These are phyloP conservation scores for Pythium rhizo-oryzae DNA, from an alignment of 352 stramenopile genomes.

Conservation along the genomic window DNA sequence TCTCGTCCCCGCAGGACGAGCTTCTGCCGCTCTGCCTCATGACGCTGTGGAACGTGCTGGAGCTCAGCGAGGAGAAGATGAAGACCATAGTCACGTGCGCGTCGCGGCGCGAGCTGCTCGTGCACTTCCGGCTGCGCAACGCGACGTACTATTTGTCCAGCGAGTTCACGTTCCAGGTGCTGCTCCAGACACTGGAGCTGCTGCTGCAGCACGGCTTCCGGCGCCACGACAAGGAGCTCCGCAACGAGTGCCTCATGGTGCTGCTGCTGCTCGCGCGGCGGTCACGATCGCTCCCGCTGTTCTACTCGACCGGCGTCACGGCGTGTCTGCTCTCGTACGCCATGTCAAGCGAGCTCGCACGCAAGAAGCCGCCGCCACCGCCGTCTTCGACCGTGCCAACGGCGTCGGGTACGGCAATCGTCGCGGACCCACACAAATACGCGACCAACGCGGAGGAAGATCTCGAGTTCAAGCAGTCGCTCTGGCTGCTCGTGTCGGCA, in stretches of 20 bases:
- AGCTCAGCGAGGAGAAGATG: constrained; percentile 65
- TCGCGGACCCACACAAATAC: constrained; percentile 59
- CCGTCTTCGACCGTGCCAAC: neutral
- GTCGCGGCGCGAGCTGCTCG: constrained; percentile 60
- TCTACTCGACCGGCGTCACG: constrained; percentile 62
- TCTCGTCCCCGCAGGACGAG: constrained; percentile 63
- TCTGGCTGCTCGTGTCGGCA: constrained; percentile 70
- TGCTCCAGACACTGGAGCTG: constrained; percentile 62
- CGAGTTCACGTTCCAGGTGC: constrained; percentile 55
- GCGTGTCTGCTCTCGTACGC: constrained; percentile 68
- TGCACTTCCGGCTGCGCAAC: constrained; percentile 65
- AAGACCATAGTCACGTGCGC: constrained; percentile 38
- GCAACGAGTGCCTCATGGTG: constrained; percentile 79
- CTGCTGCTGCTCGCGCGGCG: constrained; percentile 59
- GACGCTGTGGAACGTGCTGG: constrained; percentile 77
- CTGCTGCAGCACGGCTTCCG: constrained; percentile 63
- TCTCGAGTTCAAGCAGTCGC: constrained; percentile 83
- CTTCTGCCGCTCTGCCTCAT: constrained; percentile 69
- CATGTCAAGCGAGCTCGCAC: constrained; percentile 46
- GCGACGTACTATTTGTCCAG: constrained; percentile 64
- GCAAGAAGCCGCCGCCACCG: constrained; percentile 10
- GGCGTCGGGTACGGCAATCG: constrained; percentile 33
- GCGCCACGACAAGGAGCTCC: constrained; percentile 77
- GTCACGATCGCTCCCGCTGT: constrained; percentile 48
- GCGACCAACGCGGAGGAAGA: constrained; percentile 72